Conservation (phyloP, 805 yeast species). For the Ogataea ganodermae region DNA sequence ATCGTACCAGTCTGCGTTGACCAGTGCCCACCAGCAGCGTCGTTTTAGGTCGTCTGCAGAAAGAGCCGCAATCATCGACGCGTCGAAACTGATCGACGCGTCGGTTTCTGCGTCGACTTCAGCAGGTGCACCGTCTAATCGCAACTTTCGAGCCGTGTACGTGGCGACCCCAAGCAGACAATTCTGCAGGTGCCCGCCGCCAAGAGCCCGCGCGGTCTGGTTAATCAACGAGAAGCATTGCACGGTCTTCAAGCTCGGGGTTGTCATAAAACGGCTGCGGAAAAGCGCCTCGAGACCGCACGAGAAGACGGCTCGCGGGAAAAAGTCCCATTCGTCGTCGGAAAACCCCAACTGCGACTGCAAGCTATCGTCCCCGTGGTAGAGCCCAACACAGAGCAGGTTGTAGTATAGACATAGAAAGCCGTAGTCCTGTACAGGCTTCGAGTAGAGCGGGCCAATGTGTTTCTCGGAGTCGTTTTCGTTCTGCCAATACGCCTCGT, state of each 20-base stretch:
- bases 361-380: constrained; percentile 29
- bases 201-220: constrained; percentile 31
- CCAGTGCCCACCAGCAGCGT: constrained; percentile 34
- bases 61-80: constrained; percentile 5
- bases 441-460: constrained; percentile 27
- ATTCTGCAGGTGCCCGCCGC: constrained; percentile 34
- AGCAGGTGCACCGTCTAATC: constrained; percentile 21
- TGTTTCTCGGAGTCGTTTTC: constrained; percentile 26
- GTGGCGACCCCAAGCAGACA: constrained; percentile 25
- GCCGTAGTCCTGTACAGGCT: constrained; percentile 29
- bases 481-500: constrained; percentile 41
- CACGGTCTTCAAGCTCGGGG: constrained; percentile 29
- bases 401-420: constrained; percentile 36
- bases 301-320: constrained; percentile 32
- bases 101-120: constrained; percentile 6
- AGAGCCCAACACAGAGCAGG: constrained; percentile 33
- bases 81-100: background rate
- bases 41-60: constrained; percentile 15
- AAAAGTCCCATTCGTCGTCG: constrained; percentile 30
- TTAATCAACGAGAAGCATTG: constrained; percentile 33
- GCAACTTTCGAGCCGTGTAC: constrained; percentile 29
- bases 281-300: constrained; percentile 36
- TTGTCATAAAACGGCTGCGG: constrained; percentile 37
- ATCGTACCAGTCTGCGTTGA: constrained; percentile 38
- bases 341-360: constrained; percentile 25